phyloP scores from a whole-genome alignment of 2,329 filamentous ascomycete species.

The Volutella citrinella region DNA sequence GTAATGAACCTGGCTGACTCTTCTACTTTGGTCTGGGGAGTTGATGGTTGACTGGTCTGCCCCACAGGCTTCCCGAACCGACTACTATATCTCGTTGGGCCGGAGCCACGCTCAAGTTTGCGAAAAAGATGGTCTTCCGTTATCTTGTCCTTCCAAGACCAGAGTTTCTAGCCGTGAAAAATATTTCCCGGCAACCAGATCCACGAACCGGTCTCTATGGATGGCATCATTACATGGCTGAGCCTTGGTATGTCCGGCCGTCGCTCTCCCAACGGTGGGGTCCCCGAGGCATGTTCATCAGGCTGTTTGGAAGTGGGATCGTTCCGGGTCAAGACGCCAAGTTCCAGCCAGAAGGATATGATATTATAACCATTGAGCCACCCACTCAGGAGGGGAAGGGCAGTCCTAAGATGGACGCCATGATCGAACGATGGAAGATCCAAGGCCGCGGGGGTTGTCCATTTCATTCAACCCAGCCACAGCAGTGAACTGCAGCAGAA shows the following conservation, averaged over 20 bases:
- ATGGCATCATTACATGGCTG: constrained; percentile 39
- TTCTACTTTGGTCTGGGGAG: no score
- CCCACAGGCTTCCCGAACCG: no score
- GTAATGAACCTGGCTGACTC: constrained; percentile 31
- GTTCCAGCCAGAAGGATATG: constrained; percentile 47
- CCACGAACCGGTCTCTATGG: constrained; percentile 39
- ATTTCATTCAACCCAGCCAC: no score
- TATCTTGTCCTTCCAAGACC: no score
- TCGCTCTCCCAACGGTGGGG: constrained; percentile 48
- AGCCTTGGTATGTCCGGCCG: constrained; percentile 52
- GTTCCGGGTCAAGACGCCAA: constrained; percentile 44
- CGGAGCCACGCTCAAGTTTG: no score
- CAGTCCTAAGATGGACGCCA: no score
- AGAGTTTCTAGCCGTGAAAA: no score
- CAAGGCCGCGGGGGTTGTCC: background rate
- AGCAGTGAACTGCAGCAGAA: no score
- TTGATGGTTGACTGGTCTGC: no score
- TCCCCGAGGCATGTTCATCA: constrained; percentile 40
- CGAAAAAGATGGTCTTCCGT: no score
- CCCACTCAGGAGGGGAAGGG: constrained; percentile 19
- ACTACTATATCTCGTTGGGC: no score
- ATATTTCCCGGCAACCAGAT: constrained; percentile 38
- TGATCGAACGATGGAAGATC: no score
- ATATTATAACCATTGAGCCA: constrained; percentile 27
- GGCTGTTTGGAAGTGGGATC: constrained; percentile 41